A percentile compares a stretch with the other conserved stretches of the same genome.
These are phyloP conservation scores for Globisporangium polare DNA, from an alignment of 352 stramenopile genomes.

Conservation along the genomic window DNA sequence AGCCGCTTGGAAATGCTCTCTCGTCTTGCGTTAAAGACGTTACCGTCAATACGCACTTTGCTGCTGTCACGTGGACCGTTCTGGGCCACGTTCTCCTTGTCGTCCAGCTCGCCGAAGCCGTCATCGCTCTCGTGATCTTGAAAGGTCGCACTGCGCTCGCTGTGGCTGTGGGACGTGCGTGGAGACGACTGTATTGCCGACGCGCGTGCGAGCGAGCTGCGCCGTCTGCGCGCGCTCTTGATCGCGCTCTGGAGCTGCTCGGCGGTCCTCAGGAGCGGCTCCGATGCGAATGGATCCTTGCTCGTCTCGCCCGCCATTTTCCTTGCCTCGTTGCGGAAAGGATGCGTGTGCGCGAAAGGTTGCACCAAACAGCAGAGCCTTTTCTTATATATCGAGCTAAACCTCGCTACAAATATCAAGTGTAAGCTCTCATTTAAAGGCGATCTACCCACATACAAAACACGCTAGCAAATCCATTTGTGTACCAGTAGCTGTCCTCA, in stretches of 20 bases:
- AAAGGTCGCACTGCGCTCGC: not conserved
- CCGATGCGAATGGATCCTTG: constrained; percentile 17
- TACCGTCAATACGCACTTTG: not conserved
- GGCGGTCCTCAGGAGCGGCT: constrained; percentile 38
- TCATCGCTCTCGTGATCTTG: not conserved
- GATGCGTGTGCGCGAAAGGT: not conserved
- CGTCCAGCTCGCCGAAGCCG: not conserved
- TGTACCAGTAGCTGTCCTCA: not conserved
- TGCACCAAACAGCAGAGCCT: not conserved
- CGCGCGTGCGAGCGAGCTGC: constrained; percentile 7
- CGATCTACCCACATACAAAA: not conserved
- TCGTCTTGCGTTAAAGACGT: not conserved
- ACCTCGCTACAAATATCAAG: not conserved
- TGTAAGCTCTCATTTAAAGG: no score
- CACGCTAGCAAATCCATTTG: not conserved
- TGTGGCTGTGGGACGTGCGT: not conserved
- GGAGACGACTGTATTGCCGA: not conserved
- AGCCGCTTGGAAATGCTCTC: not conserved
- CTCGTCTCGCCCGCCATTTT: not conserved
- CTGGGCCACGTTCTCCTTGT: not conserved
- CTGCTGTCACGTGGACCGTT: not conserved
- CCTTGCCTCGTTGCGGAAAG: not conserved
- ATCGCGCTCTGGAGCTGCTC: constrained; percentile 57
- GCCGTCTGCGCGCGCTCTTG: constrained; percentile 25
- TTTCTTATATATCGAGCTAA: not conserved